phyloP scores from a whole-genome alignment of 2,329 filamentous ascomycete species.

The Colletotrichum agaves region DNA sequence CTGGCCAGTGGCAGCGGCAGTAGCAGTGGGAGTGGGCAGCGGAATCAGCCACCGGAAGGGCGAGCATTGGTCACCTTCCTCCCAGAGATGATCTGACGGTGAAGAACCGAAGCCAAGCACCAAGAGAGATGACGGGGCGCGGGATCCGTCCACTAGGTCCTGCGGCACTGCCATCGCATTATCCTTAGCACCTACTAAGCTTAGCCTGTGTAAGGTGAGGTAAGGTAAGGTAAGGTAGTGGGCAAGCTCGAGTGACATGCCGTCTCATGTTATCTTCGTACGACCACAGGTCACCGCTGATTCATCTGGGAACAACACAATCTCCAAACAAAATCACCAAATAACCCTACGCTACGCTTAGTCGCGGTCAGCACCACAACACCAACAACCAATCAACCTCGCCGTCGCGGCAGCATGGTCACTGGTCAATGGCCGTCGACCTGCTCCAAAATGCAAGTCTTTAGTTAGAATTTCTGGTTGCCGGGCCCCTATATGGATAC shows the following conservation, averaged over 20 bases:
- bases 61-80: background rate
- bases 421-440: background rate
- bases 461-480: too few relatives aligned
- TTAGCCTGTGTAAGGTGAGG: conserved; percentile 30
- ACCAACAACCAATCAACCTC: background rate
- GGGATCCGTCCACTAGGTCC: conserved; percentile 25
- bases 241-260: conserved; percentile 26
- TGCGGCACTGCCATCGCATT: background rate
- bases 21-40: too few relatives aligned
- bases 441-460: conserved; percentile 3
- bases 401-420: background rate
- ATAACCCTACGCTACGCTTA: background rate
- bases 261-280: conserved; percentile 17
- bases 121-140: conserved; percentile 25
- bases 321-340: conserved; percentile 13
- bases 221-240: too few relatives aligned
- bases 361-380: background rate
- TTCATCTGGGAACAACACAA: conserved; percentile 22
- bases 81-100: conserved; percentile 3
- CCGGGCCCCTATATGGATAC: too few relatives aligned
- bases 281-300: conserved; percentile 34
- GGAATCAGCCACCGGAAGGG: too few relatives aligned
- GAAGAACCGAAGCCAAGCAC: background rate
- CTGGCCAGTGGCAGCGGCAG: background rate
- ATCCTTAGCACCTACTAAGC: background rate